phyloP scores from a whole-genome alignment of 78 protist genomes.

The Guillardia theta region DNA sequence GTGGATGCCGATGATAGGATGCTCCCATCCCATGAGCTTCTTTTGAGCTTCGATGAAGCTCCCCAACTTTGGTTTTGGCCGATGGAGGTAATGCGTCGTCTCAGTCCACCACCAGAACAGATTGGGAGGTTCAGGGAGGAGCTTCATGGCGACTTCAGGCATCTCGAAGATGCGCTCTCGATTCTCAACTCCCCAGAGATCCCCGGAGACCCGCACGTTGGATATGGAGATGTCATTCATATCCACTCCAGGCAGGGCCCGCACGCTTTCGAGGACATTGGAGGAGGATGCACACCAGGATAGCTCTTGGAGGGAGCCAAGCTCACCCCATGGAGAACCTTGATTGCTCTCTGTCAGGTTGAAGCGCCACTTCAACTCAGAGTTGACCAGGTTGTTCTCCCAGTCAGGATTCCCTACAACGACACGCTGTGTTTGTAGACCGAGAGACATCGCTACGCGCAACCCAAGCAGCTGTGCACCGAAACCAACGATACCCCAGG shows the following conservation, averaged over 20 bases:
- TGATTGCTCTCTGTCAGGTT: not conserved
- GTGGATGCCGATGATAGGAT: conserved; percentile 21
- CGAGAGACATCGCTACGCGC: not conserved
- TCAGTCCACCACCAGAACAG: conserved; percentile 44
- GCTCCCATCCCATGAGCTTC: not conserved
- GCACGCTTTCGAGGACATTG: not conserved
- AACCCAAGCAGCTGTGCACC: conserved; percentile 12
- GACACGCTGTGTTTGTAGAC: not conserved
- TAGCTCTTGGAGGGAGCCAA: not conserved
- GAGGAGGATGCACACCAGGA: not conserved
- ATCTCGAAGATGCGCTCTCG: not conserved
- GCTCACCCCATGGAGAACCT: not conserved
- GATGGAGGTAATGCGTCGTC: not conserved
- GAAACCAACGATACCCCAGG: conserved; percentile 21
- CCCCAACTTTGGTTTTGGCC: not conserved
- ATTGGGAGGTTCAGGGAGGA: not conserved
- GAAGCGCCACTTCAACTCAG: conserved; percentile 37
- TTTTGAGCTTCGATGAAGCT: not conserved
- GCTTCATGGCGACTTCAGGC: not conserved
- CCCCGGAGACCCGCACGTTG: conserved; percentile 10
- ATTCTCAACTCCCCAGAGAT: not conserved
- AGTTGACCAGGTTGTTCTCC: conserved; percentile 3
- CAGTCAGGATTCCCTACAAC: not conserved
- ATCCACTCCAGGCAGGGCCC: not conserved
- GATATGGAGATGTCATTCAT: not conserved